These are phyloP conservation scores for Penicillium cataractarum DNA, from an alignment of 495 filamentous ascomycete genomes.

Conservation along the genomic window DNA sequence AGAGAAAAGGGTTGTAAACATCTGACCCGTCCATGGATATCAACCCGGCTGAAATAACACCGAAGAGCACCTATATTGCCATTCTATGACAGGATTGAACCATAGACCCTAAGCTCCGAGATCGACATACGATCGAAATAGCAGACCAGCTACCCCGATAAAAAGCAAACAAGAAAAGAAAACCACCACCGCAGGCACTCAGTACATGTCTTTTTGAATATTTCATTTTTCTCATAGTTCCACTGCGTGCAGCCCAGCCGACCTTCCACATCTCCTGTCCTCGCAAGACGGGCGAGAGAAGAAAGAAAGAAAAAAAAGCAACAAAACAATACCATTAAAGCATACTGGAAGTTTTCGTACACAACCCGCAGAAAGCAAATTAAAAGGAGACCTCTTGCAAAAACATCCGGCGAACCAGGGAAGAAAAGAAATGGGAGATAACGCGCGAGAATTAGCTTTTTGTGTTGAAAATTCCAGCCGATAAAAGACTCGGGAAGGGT, in stretches of 20 bases:
- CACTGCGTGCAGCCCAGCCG: background rate
- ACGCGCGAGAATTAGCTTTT: conserved; percentile 30
- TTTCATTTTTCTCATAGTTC: background rate
- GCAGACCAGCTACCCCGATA: background rate
- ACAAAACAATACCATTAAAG: conserved; percentile 32
- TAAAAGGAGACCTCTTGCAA: conserved; percentile 23
- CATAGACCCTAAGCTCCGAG: background rate
- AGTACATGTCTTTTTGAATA: background rate
- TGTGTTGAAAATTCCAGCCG: conserved; percentile 34
- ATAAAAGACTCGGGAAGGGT: conserved; percentile 47
- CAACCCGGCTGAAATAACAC: too few relatives aligned
- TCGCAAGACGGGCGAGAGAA: conserved; percentile 8
- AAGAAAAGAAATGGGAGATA: conserved; percentile 18
- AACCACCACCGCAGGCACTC: background rate
- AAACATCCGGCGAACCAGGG: conserved; percentile 17
- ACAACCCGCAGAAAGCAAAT: conserved; percentile 25
- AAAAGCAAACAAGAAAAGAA: background rate
- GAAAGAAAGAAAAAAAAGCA: background rate
- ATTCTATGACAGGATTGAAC: conserved; percentile 2
- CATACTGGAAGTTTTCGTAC: conserved; percentile 32
- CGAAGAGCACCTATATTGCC: background rate
- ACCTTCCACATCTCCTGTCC: conserved; percentile 5
- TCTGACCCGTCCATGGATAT: too few relatives aligned
- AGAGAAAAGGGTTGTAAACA: too few relatives aligned
- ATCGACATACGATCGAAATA: background rate